Evolutionary conservation across 306 rosid species (phyloP).

Genomic region (Luffa aegyptiaca): DNA sequence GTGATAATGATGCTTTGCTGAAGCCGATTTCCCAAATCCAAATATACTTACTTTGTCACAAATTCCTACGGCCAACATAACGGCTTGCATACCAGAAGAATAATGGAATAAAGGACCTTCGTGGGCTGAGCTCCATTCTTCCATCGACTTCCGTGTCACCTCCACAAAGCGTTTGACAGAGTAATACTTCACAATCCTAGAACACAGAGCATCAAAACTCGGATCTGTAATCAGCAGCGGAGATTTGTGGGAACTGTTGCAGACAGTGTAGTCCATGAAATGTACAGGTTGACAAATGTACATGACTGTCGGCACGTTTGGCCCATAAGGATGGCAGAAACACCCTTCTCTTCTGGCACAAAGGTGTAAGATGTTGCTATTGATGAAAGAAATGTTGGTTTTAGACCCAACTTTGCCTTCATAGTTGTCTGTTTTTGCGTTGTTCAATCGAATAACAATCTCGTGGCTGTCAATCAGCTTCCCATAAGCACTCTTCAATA

Average conservation of each 20-base stretch:
- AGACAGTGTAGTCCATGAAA: conserved; percentile 70
- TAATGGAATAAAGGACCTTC: conserved; percentile 77
- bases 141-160: conserved; percentile 52
- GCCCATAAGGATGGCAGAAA: conserved; percentile 84
- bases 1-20: conserved; percentile 87
- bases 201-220: conserved; percentile 58
- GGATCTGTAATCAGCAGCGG: conserved; percentile 77
- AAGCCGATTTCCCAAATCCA: conserved; percentile 78
- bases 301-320: conserved; percentile 60
- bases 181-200: conserved; percentile 83
- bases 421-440: conserved; percentile 47
- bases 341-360: conserved; percentile 82
- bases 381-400: conserved; percentile 72
- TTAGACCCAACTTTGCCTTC: conserved; percentile 67
- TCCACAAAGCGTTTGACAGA: conserved; percentile 73
- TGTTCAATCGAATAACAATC: conserved; percentile 70
- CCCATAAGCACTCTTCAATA: conserved; percentile 56
- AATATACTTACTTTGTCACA: conserved; percentile 74
- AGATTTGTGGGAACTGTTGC: conserved; percentile 64
- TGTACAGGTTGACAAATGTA: conserved; percentile 85
- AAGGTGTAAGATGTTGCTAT: conserved; percentile 80
- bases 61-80: conserved; percentile 79
- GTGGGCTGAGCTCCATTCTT: conserved; percentile 60
- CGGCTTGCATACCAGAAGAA: conserved; percentile 96
- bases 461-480: conserved; percentile 64